Evolutionary conservation across 2,329 filamentous ascomycete genomes (phyloP).

Genomic region (Coniochaeta prunicola): DNA sequence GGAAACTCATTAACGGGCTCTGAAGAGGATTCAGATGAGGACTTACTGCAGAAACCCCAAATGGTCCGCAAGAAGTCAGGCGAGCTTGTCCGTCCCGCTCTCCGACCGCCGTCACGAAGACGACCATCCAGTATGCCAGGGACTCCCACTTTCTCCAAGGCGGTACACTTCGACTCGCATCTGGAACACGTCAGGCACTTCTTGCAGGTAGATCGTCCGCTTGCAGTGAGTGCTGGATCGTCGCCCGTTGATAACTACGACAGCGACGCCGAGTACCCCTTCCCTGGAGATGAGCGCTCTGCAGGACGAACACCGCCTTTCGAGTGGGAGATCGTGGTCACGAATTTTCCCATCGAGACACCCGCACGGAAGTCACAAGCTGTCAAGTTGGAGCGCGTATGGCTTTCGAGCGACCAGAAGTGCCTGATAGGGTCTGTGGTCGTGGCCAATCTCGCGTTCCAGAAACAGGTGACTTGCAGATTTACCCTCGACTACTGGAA

Average conservation of each 20-base stretch:
- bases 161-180: slow-evolving; percentile 96
- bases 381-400: slow-evolving; percentile 79
- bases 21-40: slow-evolving; percentile 57
- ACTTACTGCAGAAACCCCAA: slow-evolving; percentile 63
- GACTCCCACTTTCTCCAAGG: slow-evolving; percentile 91
- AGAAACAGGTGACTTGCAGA: slow-evolving; percentile 81
- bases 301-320: slow-evolving; percentile 42
- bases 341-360: slow-evolving; percentile 71
- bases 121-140: slow-evolving; percentile 95
- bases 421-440: slow-evolving; percentile 75
- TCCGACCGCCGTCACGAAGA: slow-evolving; percentile 70
- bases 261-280: slow-evolving; percentile 84
- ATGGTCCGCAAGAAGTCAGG: slow-evolving; percentile 98
- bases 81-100: slow-evolving; percentile 86
- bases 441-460: slow-evolving; percentile 82
- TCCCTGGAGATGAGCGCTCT: slow-evolving; percentile 46
- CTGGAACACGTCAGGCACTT: slow-evolving; percentile 96
- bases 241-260: slow-evolving; percentile 87
- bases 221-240: slow-evolving; percentile 92
- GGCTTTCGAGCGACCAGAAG: slow-evolving; percentile 82
- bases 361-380: slow-evolving; percentile 56
- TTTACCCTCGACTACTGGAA: slow-evolving; percentile 99
- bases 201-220: slow-evolving; percentile 82
- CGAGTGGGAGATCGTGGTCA: slow-evolving; percentile 81
- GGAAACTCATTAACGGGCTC: slow-evolving; percentile 45